Evolutionary conservation across 306 rosid species (phyloP), one percentile per base, ranked within the genome.

Genomic region (Chamaecrista fasciculata): DNA sequence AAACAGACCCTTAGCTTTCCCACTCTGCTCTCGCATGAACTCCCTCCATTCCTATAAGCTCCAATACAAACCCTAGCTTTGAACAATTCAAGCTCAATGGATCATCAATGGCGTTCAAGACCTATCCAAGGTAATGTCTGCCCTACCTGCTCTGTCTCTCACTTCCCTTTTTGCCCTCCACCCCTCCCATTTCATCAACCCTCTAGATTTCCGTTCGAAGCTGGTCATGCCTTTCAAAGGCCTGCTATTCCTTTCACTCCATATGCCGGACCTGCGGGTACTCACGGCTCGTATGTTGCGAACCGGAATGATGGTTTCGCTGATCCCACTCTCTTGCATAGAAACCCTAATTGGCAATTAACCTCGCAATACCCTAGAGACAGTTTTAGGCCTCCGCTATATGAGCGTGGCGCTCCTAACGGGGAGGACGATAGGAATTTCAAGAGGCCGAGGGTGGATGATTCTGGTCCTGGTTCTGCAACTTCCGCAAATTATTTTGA

Each of bases 381-480:
- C 5, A n/a, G n/a, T 34, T 33, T 36, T 56, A 42, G 69, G 36
- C 81, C 77, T 0, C 79, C 71, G 1, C 71, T 75, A 5, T 70
- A 75, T 60, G 83, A 74, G 2, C 70, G 66, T 55, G 69, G 65
- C 44, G 11, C 14, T 21, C 73, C 80, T 23, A 67, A 60, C 0
- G 53, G 37, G 34, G 86, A 89, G 20, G 66, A 52, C 63, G 86
- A 87, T 62, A 67, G 89, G 82, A 86, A 10, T 72, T 67, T 76
- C 47, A 90, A 94, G 82, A 62, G 91, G 74, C 87, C 84, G 1
- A 76, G 97, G 82, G 73, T 86, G 53, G 83, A 81, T 51, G 89
- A 78, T 37, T 56, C 43, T 2, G 75, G 14, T 56, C 29, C 62
- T 2, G 62, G 12, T 55, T 26, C 42, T 55, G 62, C 62, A 37